A percentile compares a stretch with the other conserved stretches of the same genome.
These are phyloP conservation scores for Russula sp. DNA, from an alignment of 768 basidiomycete genomes.

Conservation along the genomic window DNA sequence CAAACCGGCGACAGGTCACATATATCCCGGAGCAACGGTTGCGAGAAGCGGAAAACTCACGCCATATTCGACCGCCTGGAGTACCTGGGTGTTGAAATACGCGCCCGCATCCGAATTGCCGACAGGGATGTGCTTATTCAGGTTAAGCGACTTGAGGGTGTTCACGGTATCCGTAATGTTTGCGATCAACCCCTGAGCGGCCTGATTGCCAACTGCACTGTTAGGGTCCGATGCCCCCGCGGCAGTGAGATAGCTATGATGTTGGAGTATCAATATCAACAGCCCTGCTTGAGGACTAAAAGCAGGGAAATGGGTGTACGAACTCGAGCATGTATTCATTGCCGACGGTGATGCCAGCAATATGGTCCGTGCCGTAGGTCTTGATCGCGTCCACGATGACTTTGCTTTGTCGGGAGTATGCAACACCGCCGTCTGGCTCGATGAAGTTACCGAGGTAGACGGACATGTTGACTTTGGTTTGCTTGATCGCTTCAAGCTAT, in stretches of 20 bases:
- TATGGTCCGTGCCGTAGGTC: conserved; percentile 68
- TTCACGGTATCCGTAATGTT: conserved; percentile 61
- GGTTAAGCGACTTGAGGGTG: conserved; percentile 46
- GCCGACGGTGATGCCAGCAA: conserved; percentile 82
- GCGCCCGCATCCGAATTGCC: conserved; percentile 84
- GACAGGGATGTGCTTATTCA: conserved; percentile 57
- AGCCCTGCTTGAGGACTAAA: not conserved
- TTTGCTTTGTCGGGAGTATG: conserved; percentile 68
- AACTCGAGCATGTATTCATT: conserved; percentile 86
- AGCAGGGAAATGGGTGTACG: conserved; percentile 20
- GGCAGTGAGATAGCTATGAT: conserved; percentile 47
- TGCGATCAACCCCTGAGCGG: conserved; percentile 54
- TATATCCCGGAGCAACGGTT: conserved; percentile 50
- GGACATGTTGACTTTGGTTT: conserved; percentile 80
- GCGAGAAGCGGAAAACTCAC: conserved; percentile 36
- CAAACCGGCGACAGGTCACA: conserved; percentile 46
- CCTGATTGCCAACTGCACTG: conserved; percentile 47
- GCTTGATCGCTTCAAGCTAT: conserved; percentile 80
- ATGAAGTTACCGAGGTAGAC: conserved; percentile 74
- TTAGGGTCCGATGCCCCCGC: conserved; percentile 49
- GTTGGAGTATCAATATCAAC: not conserved
- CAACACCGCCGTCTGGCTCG: conserved; percentile 50
- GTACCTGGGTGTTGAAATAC: conserved; percentile 68
- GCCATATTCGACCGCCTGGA: conserved; percentile 60
- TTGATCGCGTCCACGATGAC: conserved; percentile 60